Evolutionary conservation across 768 basidiomycete species (phyloP).

Genomic region (Suillus tomentosus): DNA sequence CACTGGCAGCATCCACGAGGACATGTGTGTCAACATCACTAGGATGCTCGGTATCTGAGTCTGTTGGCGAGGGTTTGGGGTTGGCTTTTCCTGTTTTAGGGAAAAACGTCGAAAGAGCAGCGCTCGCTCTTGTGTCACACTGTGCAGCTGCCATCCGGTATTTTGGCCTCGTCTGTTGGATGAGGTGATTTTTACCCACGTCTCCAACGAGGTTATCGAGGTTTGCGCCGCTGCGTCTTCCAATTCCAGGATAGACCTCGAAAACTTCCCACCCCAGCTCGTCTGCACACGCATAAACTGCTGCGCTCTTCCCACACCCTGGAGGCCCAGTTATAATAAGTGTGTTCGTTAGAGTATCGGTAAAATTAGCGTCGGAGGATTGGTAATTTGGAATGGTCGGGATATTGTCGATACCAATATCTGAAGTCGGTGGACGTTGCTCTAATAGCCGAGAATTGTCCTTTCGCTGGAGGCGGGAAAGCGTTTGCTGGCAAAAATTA

Average conservation of each 20-base stretch:
- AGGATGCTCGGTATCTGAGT: slow-evolving; percentile 19
- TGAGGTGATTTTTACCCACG: slow-evolving; percentile 90
- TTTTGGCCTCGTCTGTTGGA: slow-evolving; percentile 35
- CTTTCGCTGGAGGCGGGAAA: slow-evolving; percentile 21
- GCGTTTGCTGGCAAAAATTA: slow-evolving; percentile 29
- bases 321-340: slow-evolving; percentile 82
- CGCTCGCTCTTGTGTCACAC: slow-evolving; percentile 7
- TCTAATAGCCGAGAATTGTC: background rate
- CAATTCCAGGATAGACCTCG: slow-evolving; percentile 94
- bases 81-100: slow-evolving; percentile 13
- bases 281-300: slow-evolving; percentile 90
- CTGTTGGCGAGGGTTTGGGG: slow-evolving; percentile 21
- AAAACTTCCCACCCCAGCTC: slow-evolving; percentile 97
- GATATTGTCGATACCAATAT: slow-evolving; percentile 13
- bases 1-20: slow-evolving; percentile 11
- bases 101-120: slow-evolving; percentile 24
- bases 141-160: slow-evolving; percentile 15
- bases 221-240: slow-evolving; percentile 80
- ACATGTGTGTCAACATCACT: slow-evolving; percentile 10
- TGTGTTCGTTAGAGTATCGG: slow-evolving; percentile 72
- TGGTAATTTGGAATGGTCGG: slow-evolving; percentile 16
- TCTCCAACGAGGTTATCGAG: slow-evolving; percentile 85
- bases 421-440: slow-evolving; percentile 4
- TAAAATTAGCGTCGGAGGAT: slow-evolving; percentile 31
- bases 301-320: slow-evolving; percentile 89